Base-by-base conservation (phyloP, 1,284 basidiomycete genomes). In the Trichosporon asahii region DNA sequence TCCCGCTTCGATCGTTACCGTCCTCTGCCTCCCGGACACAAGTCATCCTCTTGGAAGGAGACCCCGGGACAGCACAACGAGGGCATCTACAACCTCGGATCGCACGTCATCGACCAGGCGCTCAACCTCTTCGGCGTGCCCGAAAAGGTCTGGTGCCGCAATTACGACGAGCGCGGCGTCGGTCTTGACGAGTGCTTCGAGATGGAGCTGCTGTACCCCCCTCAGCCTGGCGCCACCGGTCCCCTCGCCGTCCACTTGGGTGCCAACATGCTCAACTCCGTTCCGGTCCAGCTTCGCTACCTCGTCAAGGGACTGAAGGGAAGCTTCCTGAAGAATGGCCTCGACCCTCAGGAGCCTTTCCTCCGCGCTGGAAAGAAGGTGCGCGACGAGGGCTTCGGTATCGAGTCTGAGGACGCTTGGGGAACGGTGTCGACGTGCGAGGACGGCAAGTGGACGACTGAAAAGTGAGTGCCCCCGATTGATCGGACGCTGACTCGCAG, bases 121-220 rank as follows among this genome's bases (percentile, higher is more conserved):
- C 85, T 94, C 31, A 85, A 86, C 12, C 86, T 95, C 61, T 94
- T 94, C 77, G 93, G 93, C 46, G 85, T 88, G 66, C 93, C 93
- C 0, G 79, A 86, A 37, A 88, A 84, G 69, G 83, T 94, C 33
- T 82, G 88, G 15, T 77, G 76, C 67, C 70, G 77, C 57, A 74
- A 70, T 66, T 77, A 73, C 72, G 77, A 77, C 71, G 70, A 76
- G 64, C 71, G 80, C 31, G 79, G 80, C 53, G 74, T 79, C 9
- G 80, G 80, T 1, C 66, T 83, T 37, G 82, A 82, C 64, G 82
- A 83, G 69, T 76, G 78, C 15, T 78, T 76, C 76, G 90, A 89
- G 89, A 91, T 85, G 89, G 88, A 72, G 87, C 91, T 82, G 79
- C 86, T 80, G 84, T 94, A 85, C 89, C 68, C 81, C 87, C 89